Conservation (phyloP, 1,284 basidiomycete genomes). For the Sanghuangporus baumii region DNA sequence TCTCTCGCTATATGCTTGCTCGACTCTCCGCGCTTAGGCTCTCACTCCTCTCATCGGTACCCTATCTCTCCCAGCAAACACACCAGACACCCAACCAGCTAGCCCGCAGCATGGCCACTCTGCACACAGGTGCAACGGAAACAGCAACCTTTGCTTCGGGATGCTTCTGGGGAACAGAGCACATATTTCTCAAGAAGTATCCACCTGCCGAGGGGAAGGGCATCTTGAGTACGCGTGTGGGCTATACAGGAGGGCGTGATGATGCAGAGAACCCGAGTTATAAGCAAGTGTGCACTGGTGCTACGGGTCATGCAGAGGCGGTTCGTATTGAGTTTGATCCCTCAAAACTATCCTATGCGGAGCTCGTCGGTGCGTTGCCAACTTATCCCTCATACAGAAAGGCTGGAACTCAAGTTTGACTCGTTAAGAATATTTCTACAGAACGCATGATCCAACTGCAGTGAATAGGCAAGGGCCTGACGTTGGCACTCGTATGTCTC, state of each 20-base stretch:
- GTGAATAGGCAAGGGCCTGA: constrained; percentile 75
- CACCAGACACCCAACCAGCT: not conserved
- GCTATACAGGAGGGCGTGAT: constrained; percentile 75
- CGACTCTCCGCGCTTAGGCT: constrained; percentile 8
- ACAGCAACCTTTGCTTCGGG: constrained; percentile 63
- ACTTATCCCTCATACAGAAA: not conserved
- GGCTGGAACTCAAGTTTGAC: constrained; percentile 9
- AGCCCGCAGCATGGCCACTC: constrained; percentile 3
- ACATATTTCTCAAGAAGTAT: constrained; percentile 82
- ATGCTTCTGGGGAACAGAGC: constrained; percentile 85
- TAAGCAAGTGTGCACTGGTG: constrained; percentile 72
- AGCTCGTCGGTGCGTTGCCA: constrained; percentile 65
- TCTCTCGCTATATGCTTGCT: constrained; percentile 2
- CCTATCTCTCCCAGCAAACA: not conserved
- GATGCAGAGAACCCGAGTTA: constrained; percentile 61
- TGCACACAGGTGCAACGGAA: constrained; percentile 32
- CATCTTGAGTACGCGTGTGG: constrained; percentile 62
- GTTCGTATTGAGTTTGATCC: constrained; percentile 85
- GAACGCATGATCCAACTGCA: constrained; percentile 93
- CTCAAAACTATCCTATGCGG: constrained; percentile 67
- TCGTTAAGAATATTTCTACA: constrained; percentile 82
- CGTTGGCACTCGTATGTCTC: constrained; percentile 64
- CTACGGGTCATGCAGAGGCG: constrained; percentile 89
- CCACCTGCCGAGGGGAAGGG: constrained; percentile 48
- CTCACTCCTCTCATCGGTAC: constrained; percentile 8